Base-by-base conservation (phyloP, 2,329 filamentous ascomycete species). In the Aspergillus sp. region DNA sequence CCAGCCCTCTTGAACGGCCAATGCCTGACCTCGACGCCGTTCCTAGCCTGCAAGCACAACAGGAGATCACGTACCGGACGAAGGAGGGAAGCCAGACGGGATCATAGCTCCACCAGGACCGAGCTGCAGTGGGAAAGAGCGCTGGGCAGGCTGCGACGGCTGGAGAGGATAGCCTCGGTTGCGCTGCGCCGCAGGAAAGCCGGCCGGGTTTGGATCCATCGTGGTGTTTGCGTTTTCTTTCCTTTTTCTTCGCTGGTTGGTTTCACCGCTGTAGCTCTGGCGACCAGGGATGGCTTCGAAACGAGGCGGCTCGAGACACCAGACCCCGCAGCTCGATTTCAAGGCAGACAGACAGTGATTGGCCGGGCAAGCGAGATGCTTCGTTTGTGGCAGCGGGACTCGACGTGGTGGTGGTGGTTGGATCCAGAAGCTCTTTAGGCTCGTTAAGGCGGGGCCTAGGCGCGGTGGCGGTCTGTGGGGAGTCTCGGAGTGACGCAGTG, bases 71-170 rank as follows among this genome's bases (percentile, higher is more conserved):
- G 42, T 54, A 60, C 56, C 56, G 35, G 52, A 48, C 19, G 51
- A 47, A 28, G 57, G 55, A 35, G 55, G 49, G 34, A 55, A 59
- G 15, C 52, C 51, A 17, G 49, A 42, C 26, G 57, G 51, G 47
- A 61, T 60, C 53, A 61, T 58, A 43, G 50, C 49, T 52, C 57
- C 56, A 46, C 53, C 48, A 34, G 54, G 51, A 36, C 44, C 48
- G 26, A 53, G 45, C 41, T 61, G 58, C 48, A 58, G 42, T 29
- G 53, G 47, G 40, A 58, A 59, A 41, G 55, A 50, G 45, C 56
- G 55, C 37, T 49, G 49, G n/a, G n/a, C n/a, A 34, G 51, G 49
- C 29, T 52, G 49, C 24, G 45, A 42, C n/a, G 48, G 47, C 34
- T 47, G 47, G 39, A 55, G 49, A 43, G 57, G 54, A 51, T 53